These are phyloP conservation scores for Fusarium gaditjirri DNA, from an alignment of 2,329 filamentous ascomycete genomes.

Conservation along the genomic window DNA sequence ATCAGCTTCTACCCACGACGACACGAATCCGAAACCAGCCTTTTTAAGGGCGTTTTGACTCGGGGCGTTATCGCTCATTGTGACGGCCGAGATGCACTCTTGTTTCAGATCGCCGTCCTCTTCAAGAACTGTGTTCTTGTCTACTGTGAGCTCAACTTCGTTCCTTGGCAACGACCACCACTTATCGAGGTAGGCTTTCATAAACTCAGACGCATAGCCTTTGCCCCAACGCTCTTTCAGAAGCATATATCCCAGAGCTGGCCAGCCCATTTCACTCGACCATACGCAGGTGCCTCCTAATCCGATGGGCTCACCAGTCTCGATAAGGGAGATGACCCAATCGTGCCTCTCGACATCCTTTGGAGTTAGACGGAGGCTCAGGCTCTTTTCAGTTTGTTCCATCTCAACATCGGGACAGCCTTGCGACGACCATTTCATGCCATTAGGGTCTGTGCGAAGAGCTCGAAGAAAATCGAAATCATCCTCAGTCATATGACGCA, in stretches of 20 bases:
- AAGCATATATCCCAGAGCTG: constrained; percentile 69
- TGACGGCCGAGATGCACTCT: constrained; percentile 59
- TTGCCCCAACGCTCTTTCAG: constrained; percentile 63
- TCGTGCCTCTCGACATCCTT: constrained; percentile 65
- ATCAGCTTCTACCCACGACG: constrained; percentile 51
- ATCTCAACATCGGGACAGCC: constrained; percentile 56
- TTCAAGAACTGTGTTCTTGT: constrained; percentile 50
- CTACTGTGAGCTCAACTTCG: constrained; percentile 57
- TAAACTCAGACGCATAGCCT: constrained; percentile 67
- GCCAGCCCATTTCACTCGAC: constrained; percentile 60
- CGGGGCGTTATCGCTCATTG: constrained; percentile 59
- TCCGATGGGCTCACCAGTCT: constrained; percentile 63
- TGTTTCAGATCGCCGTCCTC: constrained; percentile 45
- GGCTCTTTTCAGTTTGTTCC: constrained; percentile 54
- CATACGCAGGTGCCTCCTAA: constrained; percentile 56
- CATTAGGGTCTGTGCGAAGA: constrained; percentile 67
- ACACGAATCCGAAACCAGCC: constrained; percentile 62
- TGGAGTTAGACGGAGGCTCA: constrained; percentile 58
- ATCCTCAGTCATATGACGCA: constrained; percentile 60
- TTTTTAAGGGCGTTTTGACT: constrained; percentile 69
- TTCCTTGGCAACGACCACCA: constrained; percentile 63
- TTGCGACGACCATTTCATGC: constrained; percentile 68
- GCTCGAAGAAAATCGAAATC: constrained; percentile 63
- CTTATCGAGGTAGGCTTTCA: constrained; percentile 56
- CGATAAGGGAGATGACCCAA: constrained; percentile 61